These are phyloP conservation scores for Monosporascus ibericus DNA, from an alignment of 2,329 filamentous ascomycete species.

Conservation along the genomic window DNA sequence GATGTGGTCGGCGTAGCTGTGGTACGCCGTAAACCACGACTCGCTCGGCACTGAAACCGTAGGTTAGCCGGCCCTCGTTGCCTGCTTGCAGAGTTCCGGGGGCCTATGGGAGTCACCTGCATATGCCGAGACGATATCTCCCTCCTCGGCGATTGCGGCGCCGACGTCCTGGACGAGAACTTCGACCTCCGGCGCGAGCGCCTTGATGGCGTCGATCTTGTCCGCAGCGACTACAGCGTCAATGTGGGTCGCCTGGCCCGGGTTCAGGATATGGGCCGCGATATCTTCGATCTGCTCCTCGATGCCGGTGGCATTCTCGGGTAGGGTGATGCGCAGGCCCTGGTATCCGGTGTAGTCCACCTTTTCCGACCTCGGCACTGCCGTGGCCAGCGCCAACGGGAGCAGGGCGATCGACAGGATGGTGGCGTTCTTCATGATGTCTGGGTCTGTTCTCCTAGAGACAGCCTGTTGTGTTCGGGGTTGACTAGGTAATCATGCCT, in stretches of 20 bases:
- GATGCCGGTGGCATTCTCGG: background rate
- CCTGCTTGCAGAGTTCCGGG: background rate
- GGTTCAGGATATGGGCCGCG: background rate
- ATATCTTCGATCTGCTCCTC: background rate
- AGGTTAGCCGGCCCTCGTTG: background rate
- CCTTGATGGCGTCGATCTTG: background rate
- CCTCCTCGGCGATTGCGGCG: constrained; percentile 26
- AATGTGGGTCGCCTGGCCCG: background rate
- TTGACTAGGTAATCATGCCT: no score
- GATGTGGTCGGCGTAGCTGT: constrained; percentile 46
- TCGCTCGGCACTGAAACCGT: constrained; percentile 22
- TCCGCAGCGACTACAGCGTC: background rate
- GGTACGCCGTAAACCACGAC: constrained; percentile 49
- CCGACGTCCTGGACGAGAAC: constrained; percentile 21
- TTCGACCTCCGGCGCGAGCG: background rate
- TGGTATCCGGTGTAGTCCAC: background rate
- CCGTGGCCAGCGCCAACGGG: background rate
- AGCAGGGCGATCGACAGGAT: background rate
- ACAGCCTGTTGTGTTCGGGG: no score
- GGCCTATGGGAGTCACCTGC: constrained; percentile 12
- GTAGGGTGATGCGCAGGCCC: background rate
- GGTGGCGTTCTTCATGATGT: background rate
- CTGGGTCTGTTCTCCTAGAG: background rate
- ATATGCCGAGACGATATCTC: constrained; percentile 20
- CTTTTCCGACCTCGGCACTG: background rate